Percentiles rank a stretch among this genome's conserved stretches.
phyloP scores from a whole-genome alignment of 352 stramenopile genomes.

The Pythium oligandrum region DNA sequence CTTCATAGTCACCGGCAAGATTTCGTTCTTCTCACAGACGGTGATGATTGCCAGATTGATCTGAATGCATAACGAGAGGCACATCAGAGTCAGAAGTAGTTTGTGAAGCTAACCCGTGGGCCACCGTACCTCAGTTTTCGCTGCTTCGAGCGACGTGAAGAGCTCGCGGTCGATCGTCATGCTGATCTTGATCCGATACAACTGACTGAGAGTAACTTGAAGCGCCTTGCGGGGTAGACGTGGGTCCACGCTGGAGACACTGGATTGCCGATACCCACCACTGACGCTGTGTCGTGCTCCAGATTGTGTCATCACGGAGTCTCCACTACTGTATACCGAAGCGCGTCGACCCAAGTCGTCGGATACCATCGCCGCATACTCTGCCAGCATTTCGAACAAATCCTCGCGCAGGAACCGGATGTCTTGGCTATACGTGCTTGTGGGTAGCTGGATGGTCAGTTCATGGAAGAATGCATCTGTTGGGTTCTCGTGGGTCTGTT shows the following conservation, averaged over 20 bases:
- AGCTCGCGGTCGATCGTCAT: slow-evolving; percentile 45
- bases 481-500: slow-evolving; percentile 59
- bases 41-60: slow-evolving; percentile 67
- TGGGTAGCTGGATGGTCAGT: slow-evolving; percentile 37
- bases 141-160: slow-evolving; percentile 49
- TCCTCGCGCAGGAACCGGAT: slow-evolving; percentile 33
- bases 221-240: slow-evolving; percentile 7
- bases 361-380: slow-evolving; percentile 3
- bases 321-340: no score
- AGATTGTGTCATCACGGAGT: no score
- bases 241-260: slow-evolving; percentile 1
- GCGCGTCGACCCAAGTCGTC: not conserved
- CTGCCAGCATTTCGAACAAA: slow-evolving; percentile 12
- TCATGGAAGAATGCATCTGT: slow-evolving; percentile 49
- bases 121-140: slow-evolving; percentile 53
- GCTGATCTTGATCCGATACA: slow-evolving; percentile 63
- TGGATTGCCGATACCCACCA: slow-evolving; percentile 12
- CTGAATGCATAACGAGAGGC: slow-evolving; percentile 12
- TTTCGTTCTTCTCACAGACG: slow-evolving; percentile 36
- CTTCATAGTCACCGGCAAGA: slow-evolving; percentile 10
- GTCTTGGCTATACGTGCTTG: slow-evolving; percentile 29
- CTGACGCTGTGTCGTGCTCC: no score
- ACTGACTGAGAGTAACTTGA: slow-evolving; percentile 9
- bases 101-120: no score
- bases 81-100: no score